These are phyloP conservation scores for Prunus dulcis DNA, from an alignment of 306 rosid species.

Conservation along the genomic window DNA sequence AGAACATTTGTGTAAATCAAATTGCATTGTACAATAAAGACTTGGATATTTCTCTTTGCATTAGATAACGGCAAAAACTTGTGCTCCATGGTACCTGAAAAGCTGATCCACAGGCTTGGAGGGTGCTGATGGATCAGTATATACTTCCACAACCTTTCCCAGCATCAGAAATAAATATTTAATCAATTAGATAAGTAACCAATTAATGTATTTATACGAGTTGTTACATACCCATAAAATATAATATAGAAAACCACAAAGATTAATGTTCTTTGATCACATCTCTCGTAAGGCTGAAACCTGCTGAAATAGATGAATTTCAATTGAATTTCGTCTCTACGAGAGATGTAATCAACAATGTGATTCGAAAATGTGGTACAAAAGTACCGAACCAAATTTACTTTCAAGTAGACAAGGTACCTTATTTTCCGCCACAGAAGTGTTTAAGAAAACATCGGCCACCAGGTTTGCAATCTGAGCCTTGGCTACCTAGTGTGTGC, in stretches of 20 bases:
- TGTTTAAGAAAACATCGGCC: constrained; percentile 88
- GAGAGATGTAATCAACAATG: not conserved
- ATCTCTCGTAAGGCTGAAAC: not conserved
- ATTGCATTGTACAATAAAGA: not conserved
- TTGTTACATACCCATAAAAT: not conserved
- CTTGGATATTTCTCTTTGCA: not conserved
- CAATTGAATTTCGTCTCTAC: not conserved
- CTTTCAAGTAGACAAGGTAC: constrained; percentile 22
- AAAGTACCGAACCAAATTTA: not conserved
- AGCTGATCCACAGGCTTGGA: constrained; percentile 61
- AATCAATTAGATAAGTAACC: not conserved
- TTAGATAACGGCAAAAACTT: too few species aligned
- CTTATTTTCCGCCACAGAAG: constrained; percentile 90
- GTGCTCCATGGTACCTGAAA: constrained; percentile 49
- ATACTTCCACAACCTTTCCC: constrained; percentile 74
- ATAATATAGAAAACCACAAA: not conserved
- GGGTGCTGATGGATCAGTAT: constrained; percentile 69
- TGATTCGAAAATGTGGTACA: not conserved
- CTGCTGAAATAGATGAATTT: not conserved
- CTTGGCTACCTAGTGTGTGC: constrained; percentile 55
- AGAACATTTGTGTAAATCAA: not conserved
- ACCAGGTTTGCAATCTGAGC: constrained; percentile 80
- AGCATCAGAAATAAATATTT: not conserved
- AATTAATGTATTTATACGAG: not conserved
- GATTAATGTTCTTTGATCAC: not conserved